Evolutionary conservation across 495 filamentous ascomycete species (phyloP).

Genomic region (Aspergillus ostianus): DNA sequence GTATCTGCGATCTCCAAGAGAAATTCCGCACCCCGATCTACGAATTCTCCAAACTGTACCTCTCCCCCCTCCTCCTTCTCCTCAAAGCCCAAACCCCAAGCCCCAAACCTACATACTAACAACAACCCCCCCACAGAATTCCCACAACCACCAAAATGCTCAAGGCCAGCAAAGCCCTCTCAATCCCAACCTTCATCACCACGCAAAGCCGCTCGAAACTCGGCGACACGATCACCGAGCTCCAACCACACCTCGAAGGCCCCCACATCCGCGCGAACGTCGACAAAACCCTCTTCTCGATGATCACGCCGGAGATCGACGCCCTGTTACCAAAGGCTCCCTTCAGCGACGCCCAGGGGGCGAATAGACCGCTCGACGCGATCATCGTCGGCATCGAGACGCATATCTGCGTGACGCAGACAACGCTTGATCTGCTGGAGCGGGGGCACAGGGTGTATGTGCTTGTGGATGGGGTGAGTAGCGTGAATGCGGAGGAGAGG

Average conservation of each 20-base stretch:
- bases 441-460: slow-evolving; percentile 82
- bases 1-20: slow-evolving; percentile 95
- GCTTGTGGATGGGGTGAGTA: slow-evolving; percentile 87
- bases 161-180: slow-evolving; percentile 54
- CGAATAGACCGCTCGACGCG: slow-evolving; percentile 28
- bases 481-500: slow-evolving; percentile 78
- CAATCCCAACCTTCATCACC: slow-evolving; percentile 77
- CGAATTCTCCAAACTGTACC: slow-evolving; percentile 77
- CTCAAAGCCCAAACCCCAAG: background rate
- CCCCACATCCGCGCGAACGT: slow-evolving; percentile 50
- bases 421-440: slow-evolving; percentile 73
- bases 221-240: slow-evolving; percentile 73
- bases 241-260: slow-evolving; percentile 42
- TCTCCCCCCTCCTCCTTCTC: background rate
- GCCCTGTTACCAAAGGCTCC: slow-evolving; percentile 25
- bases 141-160: slow-evolving; percentile 43
- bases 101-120: slow-evolving; percentile 1
- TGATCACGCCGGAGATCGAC: slow-evolving; percentile 58
- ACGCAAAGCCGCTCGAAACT: slow-evolving; percentile 78
- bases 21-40: slow-evolving; percentile 81
- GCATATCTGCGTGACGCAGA: slow-evolving; percentile 95
- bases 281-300: slow-evolving; percentile 91
- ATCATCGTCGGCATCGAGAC: slow-evolving; percentile 79
- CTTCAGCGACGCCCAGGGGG: slow-evolving; percentile 6
- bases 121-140: slow-evolving; percentile 18